phyloP scores from a whole-genome alignment of 306 rosid species.

The Trifolium dubium region DNA sequence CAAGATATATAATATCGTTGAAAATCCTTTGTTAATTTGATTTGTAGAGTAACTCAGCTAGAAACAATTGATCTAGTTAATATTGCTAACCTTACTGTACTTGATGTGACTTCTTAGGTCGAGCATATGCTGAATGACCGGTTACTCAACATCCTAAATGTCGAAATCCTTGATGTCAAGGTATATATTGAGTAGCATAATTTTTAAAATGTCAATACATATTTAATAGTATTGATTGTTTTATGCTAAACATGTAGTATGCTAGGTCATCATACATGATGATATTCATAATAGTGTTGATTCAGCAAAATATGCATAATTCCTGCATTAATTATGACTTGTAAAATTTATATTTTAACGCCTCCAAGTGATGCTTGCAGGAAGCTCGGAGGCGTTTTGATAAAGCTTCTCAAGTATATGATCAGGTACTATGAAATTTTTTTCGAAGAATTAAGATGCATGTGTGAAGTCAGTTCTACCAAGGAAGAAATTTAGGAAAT shows the following conservation, averaged over 20 bases:
- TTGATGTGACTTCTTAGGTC: conserved; percentile 51
- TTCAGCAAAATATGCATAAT: conserved; percentile 8
- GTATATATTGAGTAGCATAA: conserved; percentile 40
- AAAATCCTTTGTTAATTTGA: not conserved
- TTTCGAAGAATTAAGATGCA: conserved; percentile 24
- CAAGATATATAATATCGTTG: conserved; percentile 12
- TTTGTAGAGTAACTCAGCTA: not conserved
- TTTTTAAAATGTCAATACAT: not conserved
- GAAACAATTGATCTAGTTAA: conserved; percentile 28
- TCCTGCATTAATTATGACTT: conserved; percentile 23
- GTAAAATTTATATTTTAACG: conserved; percentile 16
- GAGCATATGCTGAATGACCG: conserved; percentile 79
- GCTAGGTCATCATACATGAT: conserved; percentile 30
- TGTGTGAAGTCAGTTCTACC: not conserved
- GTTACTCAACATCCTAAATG: conserved; percentile 61
- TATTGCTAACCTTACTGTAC: conserved; percentile 41
- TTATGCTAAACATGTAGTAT: conserved; percentile 14
- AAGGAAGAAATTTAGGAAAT: not conserved
- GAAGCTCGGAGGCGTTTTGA: conserved; percentile 86
- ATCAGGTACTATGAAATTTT: conserved; percentile 67
- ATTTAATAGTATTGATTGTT: conserved; percentile 10
- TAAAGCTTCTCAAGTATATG: conserved; percentile 68
- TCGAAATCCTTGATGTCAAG: conserved; percentile 77
- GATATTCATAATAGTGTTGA: conserved; percentile 2
- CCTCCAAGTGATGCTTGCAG: conserved; percentile 56